Conservation (phyloP, 2,329 filamentous ascomycete genomes). For the Neonectria neomacrospora region DNA sequence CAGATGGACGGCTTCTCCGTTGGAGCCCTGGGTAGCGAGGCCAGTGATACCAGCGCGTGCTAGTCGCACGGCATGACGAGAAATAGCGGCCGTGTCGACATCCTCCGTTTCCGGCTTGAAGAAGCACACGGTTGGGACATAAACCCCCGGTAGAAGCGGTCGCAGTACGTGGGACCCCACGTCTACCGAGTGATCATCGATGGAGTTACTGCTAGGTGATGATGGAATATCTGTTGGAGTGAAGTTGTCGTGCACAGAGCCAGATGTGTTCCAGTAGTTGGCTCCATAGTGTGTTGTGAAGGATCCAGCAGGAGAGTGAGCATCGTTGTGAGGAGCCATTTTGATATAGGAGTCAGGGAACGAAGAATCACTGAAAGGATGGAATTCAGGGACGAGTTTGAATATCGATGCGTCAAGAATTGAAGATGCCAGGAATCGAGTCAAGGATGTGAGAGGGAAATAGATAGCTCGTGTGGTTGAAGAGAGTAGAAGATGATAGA, state of each 20-base stretch:
- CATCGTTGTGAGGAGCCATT: constrained; percentile 41
- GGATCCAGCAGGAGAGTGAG: constrained; percentile 36
- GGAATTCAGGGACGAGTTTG: no score
- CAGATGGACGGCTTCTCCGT: constrained; percentile 85
- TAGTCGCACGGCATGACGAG: constrained; percentile 73
- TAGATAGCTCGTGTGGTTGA: neutral
- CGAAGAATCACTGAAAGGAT: neutral
- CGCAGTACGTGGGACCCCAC: constrained; percentile 49
- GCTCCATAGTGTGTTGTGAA: constrained; percentile 48
- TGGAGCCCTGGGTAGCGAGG: constrained; percentile 81
- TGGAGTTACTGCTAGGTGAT: constrained; percentile 55
- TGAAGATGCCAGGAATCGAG: neutral
- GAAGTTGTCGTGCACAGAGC: constrained; percentile 45
- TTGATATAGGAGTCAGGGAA: neutral
- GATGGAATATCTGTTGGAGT: constrained; percentile 47
- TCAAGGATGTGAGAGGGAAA: neutral
- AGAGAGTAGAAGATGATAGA: neutral
- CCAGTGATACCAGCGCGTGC: constrained; percentile 78
- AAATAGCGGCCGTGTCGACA: constrained; percentile 71
- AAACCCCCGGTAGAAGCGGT: constrained; percentile 66
- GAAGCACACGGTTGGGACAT: constrained; percentile 80
- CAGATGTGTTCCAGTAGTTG: constrained; percentile 47
- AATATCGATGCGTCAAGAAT: neutral
- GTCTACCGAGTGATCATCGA: constrained; percentile 52
- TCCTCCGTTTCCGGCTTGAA: constrained; percentile 74